Base-by-base conservation (phyloP, 176 grass and related monocot genomes). In the Pontederia crassipes region DNA sequence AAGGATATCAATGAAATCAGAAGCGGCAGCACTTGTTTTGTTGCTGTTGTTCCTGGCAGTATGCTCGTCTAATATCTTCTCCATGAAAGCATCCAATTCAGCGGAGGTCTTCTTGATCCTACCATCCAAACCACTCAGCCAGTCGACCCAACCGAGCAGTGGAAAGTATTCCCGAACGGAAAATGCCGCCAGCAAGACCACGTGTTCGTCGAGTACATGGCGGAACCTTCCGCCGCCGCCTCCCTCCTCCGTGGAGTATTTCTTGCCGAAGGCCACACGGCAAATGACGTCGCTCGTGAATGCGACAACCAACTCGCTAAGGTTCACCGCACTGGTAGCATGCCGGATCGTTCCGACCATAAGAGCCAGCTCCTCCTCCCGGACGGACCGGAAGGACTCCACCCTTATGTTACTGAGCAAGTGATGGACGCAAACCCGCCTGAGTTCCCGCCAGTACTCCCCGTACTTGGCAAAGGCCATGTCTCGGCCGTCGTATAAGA, bases 231-330 rank as follows among this genome's bases (percentile, higher is more conserved):
- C 17, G 14, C 48, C 54, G 17, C 16, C 61, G 2, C 20, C 20
- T 24, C 35, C 49, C 29, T 27, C 4, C 29, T 67, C 47, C 7
- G 24, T 29, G 1, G 12, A 8, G 32, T 61, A 29, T 24, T 64
- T 45, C 9, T 45, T 20, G 0, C 67, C 67, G 75, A 78, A 78
- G 15, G 67, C 75, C 10, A 57, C 67, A 6, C 67, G 58, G 20
- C 58, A 71, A 6, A 64, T 14, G 1, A 78, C 24, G 52, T 48
- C 45, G 14, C 27, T 71, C 6, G 59, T 51, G 67, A 71, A 27
- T 10, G 15, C 28, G 52, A 64, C 0, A 45, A 65, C 20, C 40
- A 65, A 16, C 45, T 71, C 52, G 54, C 61, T 59, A 13, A 72
- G 8, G 53, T 71, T 40, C 4, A 72, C 54, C 10, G 12, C n/a